phyloP scores from a whole-genome alignment of 2,329 filamentous ascomycete genomes.

The Hypoxylon sp. region DNA sequence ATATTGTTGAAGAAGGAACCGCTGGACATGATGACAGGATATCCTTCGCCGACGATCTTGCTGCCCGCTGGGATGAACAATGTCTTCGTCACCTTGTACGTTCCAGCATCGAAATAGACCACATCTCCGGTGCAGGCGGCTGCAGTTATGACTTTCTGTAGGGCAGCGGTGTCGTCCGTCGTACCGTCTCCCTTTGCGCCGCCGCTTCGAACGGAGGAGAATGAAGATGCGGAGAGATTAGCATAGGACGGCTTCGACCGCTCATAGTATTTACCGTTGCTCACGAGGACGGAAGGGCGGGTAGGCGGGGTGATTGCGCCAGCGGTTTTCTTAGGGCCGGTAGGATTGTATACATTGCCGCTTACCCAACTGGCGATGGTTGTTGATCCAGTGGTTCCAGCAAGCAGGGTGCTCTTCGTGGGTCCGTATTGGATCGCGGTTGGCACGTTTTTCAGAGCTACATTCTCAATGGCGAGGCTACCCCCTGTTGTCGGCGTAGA shows the following conservation, averaged over 20 bases:
- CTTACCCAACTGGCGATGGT: slow-evolving; percentile 72
- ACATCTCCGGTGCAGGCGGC: slow-evolving; percentile 68
- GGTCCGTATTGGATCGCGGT: slow-evolving; percentile 60
- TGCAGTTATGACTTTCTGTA: slow-evolving; percentile 74
- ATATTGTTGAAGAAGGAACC: slow-evolving; percentile 66
- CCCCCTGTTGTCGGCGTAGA: slow-evolving; percentile 58
- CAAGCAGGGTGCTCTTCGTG: slow-evolving; percentile 66
- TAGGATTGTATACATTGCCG: slow-evolving; percentile 73
- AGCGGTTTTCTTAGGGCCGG: slow-evolving; percentile 64
- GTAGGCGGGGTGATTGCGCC: slow-evolving; percentile 61
- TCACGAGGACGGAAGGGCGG: slow-evolving; percentile 70
- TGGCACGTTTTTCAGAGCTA: slow-evolving; percentile 59
- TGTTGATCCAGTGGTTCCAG: slow-evolving; percentile 64
- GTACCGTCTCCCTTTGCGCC: slow-evolving; percentile 81
- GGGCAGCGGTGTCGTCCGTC: slow-evolving; percentile 80
- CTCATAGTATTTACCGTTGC: slow-evolving; percentile 72
- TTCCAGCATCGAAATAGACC: slow-evolving; percentile 73
- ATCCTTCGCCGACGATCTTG: slow-evolving; percentile 73
- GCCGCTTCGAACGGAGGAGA: slow-evolving; percentile 76
- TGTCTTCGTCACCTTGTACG: slow-evolving; percentile 72
- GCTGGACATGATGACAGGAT: slow-evolving; percentile 66
- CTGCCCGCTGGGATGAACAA: slow-evolving; percentile 63
- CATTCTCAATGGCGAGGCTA: slow-evolving; percentile 65
- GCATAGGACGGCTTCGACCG: slow-evolving; percentile 85
- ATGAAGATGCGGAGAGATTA: slow-evolving; percentile 68